Conservation (phyloP, 2,329 filamentous ascomycete species). For the Calonectria leucothoes region DNA sequence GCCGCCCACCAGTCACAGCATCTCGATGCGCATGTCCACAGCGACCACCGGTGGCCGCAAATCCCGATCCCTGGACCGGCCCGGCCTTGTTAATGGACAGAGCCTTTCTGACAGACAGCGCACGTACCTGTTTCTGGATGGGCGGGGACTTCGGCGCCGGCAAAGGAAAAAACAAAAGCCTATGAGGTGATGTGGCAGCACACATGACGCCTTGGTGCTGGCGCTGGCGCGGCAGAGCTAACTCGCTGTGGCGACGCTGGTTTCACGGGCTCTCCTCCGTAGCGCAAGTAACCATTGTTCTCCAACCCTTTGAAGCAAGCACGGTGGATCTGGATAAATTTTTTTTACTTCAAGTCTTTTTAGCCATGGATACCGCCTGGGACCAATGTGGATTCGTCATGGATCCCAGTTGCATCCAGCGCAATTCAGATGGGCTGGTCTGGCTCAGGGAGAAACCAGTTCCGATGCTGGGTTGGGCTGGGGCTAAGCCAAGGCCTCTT, state of each 20-base stretch:
- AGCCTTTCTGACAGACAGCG: neutral
- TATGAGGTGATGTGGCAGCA: conserved; percentile 20
- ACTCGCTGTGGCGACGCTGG: conserved; percentile 8
- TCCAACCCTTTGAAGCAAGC: neutral
- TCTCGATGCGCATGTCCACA: neutral
- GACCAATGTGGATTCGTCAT: neutral
- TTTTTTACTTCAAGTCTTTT: neutral
- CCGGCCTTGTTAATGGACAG: neutral
- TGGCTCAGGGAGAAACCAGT: neutral
- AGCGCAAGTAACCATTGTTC: neutral
- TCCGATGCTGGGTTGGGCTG: neutral
- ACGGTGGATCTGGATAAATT: neutral
- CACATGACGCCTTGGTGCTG: conserved; percentile 22
- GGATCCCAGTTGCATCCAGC: neutral
- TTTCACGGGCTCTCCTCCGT: conserved; percentile 7
- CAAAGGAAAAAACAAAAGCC: neutral
- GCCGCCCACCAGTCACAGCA: conserved; percentile 16
- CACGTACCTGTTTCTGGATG: neutral
- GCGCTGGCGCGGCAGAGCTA: conserved; percentile 20
- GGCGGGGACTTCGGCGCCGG: neutral
- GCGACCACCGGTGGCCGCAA: conserved; percentile 3
- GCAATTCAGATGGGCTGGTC: neutral
- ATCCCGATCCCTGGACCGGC: conserved; percentile 15
- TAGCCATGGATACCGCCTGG: conserved; percentile 3
- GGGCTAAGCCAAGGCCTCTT: neutral